Evolutionary conservation across 2,329 filamentous ascomycete species (phyloP).

Genomic region (Trichoderma harzianum): DNA sequence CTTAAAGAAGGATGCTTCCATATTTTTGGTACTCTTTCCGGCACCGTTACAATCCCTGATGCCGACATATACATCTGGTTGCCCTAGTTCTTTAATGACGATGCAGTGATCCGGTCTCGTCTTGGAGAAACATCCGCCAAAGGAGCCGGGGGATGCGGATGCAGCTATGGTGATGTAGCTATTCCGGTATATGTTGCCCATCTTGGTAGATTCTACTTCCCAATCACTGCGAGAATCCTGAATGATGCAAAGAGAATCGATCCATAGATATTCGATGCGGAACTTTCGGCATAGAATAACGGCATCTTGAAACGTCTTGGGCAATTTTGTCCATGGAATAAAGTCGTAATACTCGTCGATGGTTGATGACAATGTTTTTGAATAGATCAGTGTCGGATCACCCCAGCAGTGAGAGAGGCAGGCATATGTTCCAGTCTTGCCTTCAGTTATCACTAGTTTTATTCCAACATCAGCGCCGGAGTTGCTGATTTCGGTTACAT

Average conservation of each 20-base stretch:
- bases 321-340: neutral
- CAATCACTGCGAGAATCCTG: neutral
- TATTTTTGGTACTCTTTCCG: neutral
- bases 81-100: neutral
- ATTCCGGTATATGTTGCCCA: neutral
- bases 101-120: neutral
- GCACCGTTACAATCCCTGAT: neutral
- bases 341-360: neutral
- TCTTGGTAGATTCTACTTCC: neutral
- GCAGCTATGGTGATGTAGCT: neutral
- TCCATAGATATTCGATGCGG: neutral
- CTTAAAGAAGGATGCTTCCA: neutral
- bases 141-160: neutral
- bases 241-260: constrained; percentile 2
- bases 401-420: neutral
- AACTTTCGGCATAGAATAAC: neutral
- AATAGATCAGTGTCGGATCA: neutral
- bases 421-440: neutral
- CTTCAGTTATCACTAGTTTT: neutral
- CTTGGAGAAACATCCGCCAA: neutral
- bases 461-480: neutral
- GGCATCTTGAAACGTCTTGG: neutral
- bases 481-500: neutral
- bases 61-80: neutral
- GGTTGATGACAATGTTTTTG: neutral